Conservation (phyloP, 2,329 filamentous ascomycete species). For the Apiospora marii region DNA sequence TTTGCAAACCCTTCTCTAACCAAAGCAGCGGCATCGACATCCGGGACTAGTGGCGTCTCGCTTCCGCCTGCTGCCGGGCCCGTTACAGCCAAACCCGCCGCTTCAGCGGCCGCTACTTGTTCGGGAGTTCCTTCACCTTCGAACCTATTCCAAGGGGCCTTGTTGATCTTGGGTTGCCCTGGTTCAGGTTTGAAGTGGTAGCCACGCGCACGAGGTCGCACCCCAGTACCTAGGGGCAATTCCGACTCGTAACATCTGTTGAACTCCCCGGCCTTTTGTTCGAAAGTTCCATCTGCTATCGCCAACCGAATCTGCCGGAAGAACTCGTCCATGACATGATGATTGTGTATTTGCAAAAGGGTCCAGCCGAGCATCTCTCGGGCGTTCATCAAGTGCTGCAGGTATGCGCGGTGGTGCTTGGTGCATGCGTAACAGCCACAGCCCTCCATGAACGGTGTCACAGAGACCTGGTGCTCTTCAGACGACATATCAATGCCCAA, state of each 20-base stretch:
- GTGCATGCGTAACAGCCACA: conserved; percentile 87
- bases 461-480: conserved; percentile 64
- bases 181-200: conserved; percentile 82
- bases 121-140: conserved; percentile 34
- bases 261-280: conserved; percentile 55
- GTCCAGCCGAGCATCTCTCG: conserved; percentile 98
- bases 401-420: conserved; percentile 83
- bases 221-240: conserved; percentile 77
- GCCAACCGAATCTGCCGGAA: conserved; percentile 74
- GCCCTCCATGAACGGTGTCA: conserved; percentile 65
- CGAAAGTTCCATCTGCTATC: conserved; percentile 73
- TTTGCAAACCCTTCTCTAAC: conserved; percentile 65
- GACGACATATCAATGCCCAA: conserved; percentile 85
- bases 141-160: conserved; percentile 70
- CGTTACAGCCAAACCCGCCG: conserved; percentile 47
- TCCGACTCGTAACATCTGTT: conserved; percentile 68
- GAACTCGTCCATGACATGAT: conserved; percentile 75
- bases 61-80: conserved; percentile 47
- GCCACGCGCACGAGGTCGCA: conserved; percentile 80
- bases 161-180: conserved; percentile 72
- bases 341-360: conserved; percentile 91
- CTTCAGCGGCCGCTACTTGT: conserved; percentile 53
- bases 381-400: conserved; percentile 86
- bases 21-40: conserved; percentile 56
- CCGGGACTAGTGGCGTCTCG: conserved; percentile 59